Evolutionary conservation across 2,329 filamentous ascomycete species (phyloP), one percentile per base, ranked within the genome.

Genomic region (Fusarium agapanthi): DNA sequence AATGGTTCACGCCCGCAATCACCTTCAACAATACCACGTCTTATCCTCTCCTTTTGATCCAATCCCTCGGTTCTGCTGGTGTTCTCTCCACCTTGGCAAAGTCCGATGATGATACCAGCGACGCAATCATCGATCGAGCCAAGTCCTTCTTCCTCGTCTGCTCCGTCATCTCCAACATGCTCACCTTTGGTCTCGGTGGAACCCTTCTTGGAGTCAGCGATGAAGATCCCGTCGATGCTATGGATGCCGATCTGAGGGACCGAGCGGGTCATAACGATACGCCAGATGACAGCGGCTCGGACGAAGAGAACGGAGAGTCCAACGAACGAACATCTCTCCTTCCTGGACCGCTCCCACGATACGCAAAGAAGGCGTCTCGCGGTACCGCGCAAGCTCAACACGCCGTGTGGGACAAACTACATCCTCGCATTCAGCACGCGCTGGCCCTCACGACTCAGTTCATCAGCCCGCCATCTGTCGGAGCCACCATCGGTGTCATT

Each of bases 21-120:
- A 59, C 68, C n/a, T 71, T 71, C 47, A 71, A 71, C 44, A 71
- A 71, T 20, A 71, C 69, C 16, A 71, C 69, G 6, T 71, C 69
- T 7, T 71, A 65, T 13, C 69, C 69, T 9, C 68, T 71, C 1
- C 68, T 71, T 7, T 16, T 71, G 34, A 68, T 71, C 30, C 69
- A 71, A 10, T 71, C 69, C 8, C 69, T 71, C 12, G 69, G 69
- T 35, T 71, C 69, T 5, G 68, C 69, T 5, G 69, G 69, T 4
- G 68, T 72, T 41, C 69, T 71, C 10, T 56, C 69, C 20, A 34
- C 41, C 26, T 28, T 71, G 0, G 63, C 69, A 35, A 72, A 72
- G 44, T 71, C 69, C 30, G 54, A 71, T 9, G n/a, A 71, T 7
- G 69, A 71, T 18, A 30, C 28, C 22, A 57, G 55, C 38, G 64